Percentiles rank a stretch among this genome's conserved stretches.
Conservation (phyloP, 306 rosid genomes). For the Styphnolobium japonicum region DNA sequence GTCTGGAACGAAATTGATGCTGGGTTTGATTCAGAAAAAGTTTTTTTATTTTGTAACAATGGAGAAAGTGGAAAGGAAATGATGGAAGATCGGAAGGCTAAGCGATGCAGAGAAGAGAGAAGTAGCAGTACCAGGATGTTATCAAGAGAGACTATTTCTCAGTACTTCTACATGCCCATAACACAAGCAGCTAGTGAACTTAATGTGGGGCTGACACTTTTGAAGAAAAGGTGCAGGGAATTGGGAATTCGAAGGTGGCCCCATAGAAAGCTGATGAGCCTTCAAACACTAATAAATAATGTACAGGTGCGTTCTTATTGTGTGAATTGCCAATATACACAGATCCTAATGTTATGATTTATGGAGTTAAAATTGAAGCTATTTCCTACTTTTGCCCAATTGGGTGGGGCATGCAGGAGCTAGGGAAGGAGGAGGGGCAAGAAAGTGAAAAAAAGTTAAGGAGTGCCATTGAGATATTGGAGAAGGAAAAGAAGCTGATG, state of each 20-base stretch:
- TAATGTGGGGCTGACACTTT: slow-evolving; percentile 68
- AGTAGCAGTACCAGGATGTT: slow-evolving; percentile 33
- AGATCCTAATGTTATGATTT: background rate
- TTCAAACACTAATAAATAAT: slow-evolving; percentile 70
- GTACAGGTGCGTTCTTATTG: slow-evolving; percentile 43
- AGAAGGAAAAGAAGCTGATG: slow-evolving; percentile 66
- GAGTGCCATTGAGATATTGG: slow-evolving; percentile 53
- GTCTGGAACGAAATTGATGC: slow-evolving; percentile 29
- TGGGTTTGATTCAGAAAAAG: slow-evolving; percentile 29
- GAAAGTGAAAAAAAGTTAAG: slow-evolving; percentile 46
- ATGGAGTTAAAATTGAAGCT: too few relatives aligned
- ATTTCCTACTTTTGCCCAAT: background rate
- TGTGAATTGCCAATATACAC: background rate
- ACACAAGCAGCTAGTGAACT: slow-evolving; percentile 76
- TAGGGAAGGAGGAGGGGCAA: slow-evolving; percentile 45
- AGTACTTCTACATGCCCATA: slow-evolving; percentile 81
- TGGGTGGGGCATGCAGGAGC: slow-evolving; percentile 36
- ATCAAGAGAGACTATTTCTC: slow-evolving; percentile 45
- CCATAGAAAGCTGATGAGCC: slow-evolving; percentile 79
- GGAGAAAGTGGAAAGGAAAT: slow-evolving; percentile 22
- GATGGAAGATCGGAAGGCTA: background rate
- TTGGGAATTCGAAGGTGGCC: slow-evolving; percentile 93
- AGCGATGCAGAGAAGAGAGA: slow-evolving; percentile 23
- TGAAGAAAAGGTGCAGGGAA: slow-evolving; percentile 85
- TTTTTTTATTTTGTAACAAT: background rate